These are phyloP conservation scores for Macaranga tanarius DNA, from an alignment of 441 rosid genomes.

Conservation along the genomic window DNA sequence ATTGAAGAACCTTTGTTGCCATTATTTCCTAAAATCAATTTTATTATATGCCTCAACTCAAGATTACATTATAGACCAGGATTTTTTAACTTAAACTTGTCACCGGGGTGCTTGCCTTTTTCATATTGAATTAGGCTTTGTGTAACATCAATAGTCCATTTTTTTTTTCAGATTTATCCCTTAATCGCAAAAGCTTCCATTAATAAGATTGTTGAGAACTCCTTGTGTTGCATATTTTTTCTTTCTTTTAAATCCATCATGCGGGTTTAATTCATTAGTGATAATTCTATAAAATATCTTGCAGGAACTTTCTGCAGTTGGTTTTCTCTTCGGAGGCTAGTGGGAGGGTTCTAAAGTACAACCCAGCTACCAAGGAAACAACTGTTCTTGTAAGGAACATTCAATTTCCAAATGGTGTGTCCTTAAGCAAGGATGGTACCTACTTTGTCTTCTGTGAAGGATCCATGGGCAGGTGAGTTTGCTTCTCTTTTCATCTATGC, in stretches of 20 bases:
- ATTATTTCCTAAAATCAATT: neutral
- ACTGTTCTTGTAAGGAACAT: slow-evolving; percentile 56
- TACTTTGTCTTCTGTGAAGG: slow-evolving; percentile 73
- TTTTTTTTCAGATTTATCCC: neutral
- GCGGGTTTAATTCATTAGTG: slow-evolving; percentile 7
- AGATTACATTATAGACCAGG: neutral
- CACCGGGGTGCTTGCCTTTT: neutral
- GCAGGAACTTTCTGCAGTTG: slow-evolving; percentile 84
- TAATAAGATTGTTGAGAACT: neutral
- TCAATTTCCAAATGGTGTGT: slow-evolving; percentile 80
- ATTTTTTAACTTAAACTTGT: neutral
- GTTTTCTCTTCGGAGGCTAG: slow-evolving; percentile 61
- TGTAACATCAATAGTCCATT: neutral
- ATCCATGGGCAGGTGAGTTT: slow-evolving; percentile 55
- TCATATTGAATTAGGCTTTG: neutral
- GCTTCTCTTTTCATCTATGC: slow-evolving; percentile 1
- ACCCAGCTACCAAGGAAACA: slow-evolving; percentile 60
- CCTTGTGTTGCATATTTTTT: slow-evolving; percentile 4
- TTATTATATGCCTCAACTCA: neutral
- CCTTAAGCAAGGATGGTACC: slow-evolving; percentile 84
- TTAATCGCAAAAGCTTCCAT: neutral
- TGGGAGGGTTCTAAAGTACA: slow-evolving; percentile 77
- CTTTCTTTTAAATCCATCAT: neutral
- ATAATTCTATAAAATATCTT: slow-evolving; percentile 20
- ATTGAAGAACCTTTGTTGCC: neutral